Evolutionary conservation across 176 grass and related monocot genomes (phyloP).

Genomic region (Avena atlantica): DNA sequence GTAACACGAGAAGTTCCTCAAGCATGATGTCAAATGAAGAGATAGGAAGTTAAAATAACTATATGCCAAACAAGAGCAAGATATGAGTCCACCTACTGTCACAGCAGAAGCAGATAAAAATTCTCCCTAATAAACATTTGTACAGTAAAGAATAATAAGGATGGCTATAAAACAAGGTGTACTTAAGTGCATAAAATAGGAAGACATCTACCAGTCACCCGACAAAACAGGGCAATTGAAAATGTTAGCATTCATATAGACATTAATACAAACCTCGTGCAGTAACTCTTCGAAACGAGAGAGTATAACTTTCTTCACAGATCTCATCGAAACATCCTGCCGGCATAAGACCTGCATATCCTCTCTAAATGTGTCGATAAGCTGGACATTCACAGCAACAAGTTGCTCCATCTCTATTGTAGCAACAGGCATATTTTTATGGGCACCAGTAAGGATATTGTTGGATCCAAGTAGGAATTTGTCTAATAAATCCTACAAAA

Average conservation of each 20-base stretch:
- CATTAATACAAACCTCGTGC: constrained; percentile 59
- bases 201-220: neutral
- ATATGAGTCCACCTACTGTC: neutral
- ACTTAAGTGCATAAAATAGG: constrained; percentile 12
- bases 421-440: constrained; percentile 58
- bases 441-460: constrained; percentile 42
- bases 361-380: constrained; percentile 58
- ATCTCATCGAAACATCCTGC: constrained; percentile 60
- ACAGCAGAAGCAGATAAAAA: neutral
- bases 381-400: constrained; percentile 62
- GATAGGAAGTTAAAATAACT: neutral
- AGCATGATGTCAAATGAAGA: neutral
- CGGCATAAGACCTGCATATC: constrained; percentile 45
- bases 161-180: constrained; percentile 12
- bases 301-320: constrained; percentile 61
- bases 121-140: neutral
- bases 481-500: constrained; percentile 76
- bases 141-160: neutral
- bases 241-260: constrained; percentile 20
- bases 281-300: constrained; percentile 72
- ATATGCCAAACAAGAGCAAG: neutral
- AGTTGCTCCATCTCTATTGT: constrained; percentile 74
- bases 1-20: constrained; percentile 11
- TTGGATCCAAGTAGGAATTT: constrained; percentile 64
- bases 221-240: neutral